A percentile compares a stretch with the other conserved stretches of the same genome.
Conservation (phyloP, 139 green algal species). For the Desmodesmus armatus region DNA sequence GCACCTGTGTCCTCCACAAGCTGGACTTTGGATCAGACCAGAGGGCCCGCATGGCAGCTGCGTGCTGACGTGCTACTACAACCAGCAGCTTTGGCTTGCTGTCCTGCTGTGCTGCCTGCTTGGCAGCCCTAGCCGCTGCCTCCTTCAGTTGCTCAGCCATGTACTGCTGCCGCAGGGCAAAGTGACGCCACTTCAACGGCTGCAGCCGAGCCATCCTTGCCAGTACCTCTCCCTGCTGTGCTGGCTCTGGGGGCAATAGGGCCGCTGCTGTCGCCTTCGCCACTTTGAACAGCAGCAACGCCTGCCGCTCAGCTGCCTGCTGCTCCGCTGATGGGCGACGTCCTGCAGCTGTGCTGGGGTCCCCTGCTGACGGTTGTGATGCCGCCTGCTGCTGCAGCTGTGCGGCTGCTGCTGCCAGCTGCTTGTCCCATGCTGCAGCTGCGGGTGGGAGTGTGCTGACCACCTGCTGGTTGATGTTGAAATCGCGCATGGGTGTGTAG, state of each 20-base stretch:
- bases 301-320: not conserved
- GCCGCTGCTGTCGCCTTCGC: constrained; percentile 21
- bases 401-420: constrained; percentile 8
- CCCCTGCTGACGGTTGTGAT: too few species aligned
- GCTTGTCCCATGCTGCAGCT: constrained; percentile 27
- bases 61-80: constrained; percentile 38
- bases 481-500: constrained; percentile 6
- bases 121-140: not conserved
- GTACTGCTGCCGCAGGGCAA: not conserved
- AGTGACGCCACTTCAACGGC: constrained; percentile 22
- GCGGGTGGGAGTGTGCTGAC: constrained; percentile 24
- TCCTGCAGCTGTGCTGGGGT: not conserved
- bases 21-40: not conserved
- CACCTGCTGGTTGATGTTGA: not conserved
- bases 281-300: constrained; percentile 23
- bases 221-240: not conserved
- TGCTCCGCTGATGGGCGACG: not conserved
- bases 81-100: not conserved
- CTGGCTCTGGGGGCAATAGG: not conserved
- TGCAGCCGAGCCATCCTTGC: constrained; percentile 21
- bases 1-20: constrained; percentile 23
- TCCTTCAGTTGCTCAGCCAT: constrained; percentile 27
- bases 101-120: not conserved
- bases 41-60: not conserved
- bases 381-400: not conserved